Base-by-base conservation (phyloP, 2,329 filamentous ascomycete species). In the Aspergillus sp. region DNA sequence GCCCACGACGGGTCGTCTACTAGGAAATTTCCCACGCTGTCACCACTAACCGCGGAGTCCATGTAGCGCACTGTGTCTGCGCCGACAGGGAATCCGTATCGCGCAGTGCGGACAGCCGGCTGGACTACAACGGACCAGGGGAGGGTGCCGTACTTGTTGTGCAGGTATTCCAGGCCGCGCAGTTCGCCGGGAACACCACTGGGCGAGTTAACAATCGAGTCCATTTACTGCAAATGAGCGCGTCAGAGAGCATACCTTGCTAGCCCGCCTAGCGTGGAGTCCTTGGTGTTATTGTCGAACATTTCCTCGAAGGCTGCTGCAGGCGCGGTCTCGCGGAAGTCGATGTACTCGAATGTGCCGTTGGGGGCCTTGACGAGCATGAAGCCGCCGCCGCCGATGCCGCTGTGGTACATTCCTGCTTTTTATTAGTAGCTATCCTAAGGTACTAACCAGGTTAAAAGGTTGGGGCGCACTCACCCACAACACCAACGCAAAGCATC, bases 321-420 rank as follows among this genome's bases (percentile, higher is more conserved):
- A 0, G 93, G 93, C 0, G 93, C 93, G 0, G 89, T 86, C 73
- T 98, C 93, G 47, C 93, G 83, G 70, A 96, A 98, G 75, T 98
- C 93, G 64, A 98, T 87, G 58, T 88, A 87, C 69, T 96, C 91
- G 70, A 93, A 96, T 17, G 80, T 79, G n/a, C 91, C 91, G 58
- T 90, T 80, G 15, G 84, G 77, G 35, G 85, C 82, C 48, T 90
- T 87, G 5, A 96, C 84, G 5, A 96, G 81, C 82, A 92, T 90
- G 76, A 98, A 98, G 2, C 93, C 93, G 41, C 93, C 93, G 6
- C 93, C 93, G 19, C 90, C 93, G 58, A 97, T 89, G 15, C 93
- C 93, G 41, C 77, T 81, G 71, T 93, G 90, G 65, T 91, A 90
- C 86, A 90, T 90, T 56, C 83, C 79, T 81, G 35, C n/a, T 17